Conservation (phyloP, 257 asterid species). For the Striga asiatica region DNA sequence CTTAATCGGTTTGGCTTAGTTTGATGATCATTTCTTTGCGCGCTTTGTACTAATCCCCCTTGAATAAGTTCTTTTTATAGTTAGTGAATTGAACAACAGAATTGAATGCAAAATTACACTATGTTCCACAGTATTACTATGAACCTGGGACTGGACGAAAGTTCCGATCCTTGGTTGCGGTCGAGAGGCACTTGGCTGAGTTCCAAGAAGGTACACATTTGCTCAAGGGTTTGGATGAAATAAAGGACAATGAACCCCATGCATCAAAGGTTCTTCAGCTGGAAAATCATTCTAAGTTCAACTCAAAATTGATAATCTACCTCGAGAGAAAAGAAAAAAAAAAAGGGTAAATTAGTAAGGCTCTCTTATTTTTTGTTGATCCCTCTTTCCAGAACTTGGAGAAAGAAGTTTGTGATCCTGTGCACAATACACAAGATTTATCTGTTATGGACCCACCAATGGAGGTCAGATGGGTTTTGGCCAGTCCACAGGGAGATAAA, state of each 20-base stretch:
- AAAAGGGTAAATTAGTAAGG: neutral
- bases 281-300: constrained; percentile 33
- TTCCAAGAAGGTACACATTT: constrained; percentile 40
- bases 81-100: neutral
- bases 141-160: constrained; percentile 66
- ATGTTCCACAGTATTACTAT: constrained; percentile 49
- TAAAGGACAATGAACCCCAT: constrained; percentile 46
- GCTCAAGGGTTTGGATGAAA: constrained; percentile 34
- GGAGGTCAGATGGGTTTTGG: constrained; percentile 68
- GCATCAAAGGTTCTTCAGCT: constrained; percentile 44
- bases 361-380: neutral
- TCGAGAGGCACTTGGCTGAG: constrained; percentile 45
- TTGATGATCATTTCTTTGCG: no score
- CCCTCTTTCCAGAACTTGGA: constrained; percentile 21
- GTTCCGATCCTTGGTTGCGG: constrained; percentile 58
- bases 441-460: constrained; percentile 36
- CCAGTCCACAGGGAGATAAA: constrained; percentile 41
- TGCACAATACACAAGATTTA: constrained; percentile 19
- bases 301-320: no score
- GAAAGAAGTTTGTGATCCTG: constrained; percentile 16
- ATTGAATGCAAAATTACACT: neutral
- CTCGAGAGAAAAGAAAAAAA: no score
- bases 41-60: no score
- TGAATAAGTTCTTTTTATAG: no score
- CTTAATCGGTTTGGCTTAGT: no score